Evolutionary conservation across 1,284 basidiomycete species (phyloP).

Genomic region (Puccinia triticina): DNA sequence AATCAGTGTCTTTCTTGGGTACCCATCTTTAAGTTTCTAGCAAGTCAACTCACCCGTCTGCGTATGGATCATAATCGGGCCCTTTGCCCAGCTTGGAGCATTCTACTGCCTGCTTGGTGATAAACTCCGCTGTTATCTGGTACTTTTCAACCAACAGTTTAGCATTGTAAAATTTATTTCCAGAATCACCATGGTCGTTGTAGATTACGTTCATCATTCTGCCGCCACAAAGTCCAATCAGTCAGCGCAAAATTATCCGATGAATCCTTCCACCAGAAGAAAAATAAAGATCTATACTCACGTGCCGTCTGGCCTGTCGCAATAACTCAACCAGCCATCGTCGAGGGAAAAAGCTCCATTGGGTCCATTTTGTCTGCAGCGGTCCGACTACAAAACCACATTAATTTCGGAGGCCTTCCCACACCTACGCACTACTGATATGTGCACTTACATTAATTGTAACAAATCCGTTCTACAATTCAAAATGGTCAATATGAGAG

Average conservation of each 20-base stretch:
- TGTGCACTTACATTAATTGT: slow-evolving; percentile 11
- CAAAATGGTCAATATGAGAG: background rate
- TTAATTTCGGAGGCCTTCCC: background rate
- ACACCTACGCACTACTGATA: background rate
- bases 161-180: slow-evolving; percentile 16
- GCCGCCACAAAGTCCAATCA: background rate
- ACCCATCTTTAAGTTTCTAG: background rate
- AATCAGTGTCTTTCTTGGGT: background rate
- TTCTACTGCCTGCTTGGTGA: background rate
- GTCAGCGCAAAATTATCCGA: background rate
- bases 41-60: slow-evolving; percentile 6
- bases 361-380: background rate
- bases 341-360: slow-evolving; percentile 14
- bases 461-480: slow-evolving; percentile 22
- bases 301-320: background rate
- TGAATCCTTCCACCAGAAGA: background rate
- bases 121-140: slow-evolving; percentile 1
- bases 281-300: background rate
- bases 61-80: slow-evolving; percentile 23
- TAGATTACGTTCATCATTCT: slow-evolving; percentile 18
- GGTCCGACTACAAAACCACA: background rate
- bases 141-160: background rate
- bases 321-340: slow-evolving; percentile 28
- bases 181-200: slow-evolving; percentile 5
- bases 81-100: background rate